Evolutionary conservation across 768 basidiomycete species (phyloP).

Genomic region (Podaxis sp.): DNA sequence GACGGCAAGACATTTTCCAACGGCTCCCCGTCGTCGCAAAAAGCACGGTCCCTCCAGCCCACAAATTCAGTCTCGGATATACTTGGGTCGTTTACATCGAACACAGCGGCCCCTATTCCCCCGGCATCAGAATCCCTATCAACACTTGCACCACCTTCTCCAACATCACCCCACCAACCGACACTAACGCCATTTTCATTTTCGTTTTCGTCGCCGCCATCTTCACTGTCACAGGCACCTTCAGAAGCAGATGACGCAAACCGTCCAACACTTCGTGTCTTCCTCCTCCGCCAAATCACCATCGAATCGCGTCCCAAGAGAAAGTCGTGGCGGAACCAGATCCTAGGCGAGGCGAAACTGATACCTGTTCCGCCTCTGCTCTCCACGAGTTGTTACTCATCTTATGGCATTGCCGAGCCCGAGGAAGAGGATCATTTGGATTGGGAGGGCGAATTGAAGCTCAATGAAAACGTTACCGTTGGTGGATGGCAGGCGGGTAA

Average conservation of each 20-base stretch:
- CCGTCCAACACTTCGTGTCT: constrained; percentile 35
- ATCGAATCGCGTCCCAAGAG: constrained; percentile 32
- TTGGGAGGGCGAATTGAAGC: constrained; percentile 57
- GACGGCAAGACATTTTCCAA: neutral
- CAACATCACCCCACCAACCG: neutral
- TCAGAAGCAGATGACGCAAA: neutral
- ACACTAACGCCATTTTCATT: neutral
- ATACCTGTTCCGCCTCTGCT: constrained; percentile 42
- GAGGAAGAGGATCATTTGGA: constrained; percentile 49
- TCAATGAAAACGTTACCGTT: constrained; percentile 35
- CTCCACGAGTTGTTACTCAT: constrained; percentile 20
- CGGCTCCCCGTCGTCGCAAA: neutral
- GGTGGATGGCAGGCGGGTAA: constrained; percentile 48
- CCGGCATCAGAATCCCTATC: neutral
- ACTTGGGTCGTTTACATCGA: neutral
- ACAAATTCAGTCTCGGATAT: neutral
- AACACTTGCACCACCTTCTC: neutral
- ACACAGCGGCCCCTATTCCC: neutral
- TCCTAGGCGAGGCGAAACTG: constrained; percentile 50
- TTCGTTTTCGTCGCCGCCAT: constrained; percentile 28
- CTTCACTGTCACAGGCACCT: neutral
- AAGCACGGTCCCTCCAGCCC: neutral
- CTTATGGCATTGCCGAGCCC: constrained; percentile 22
- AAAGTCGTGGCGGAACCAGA: constrained; percentile 37
- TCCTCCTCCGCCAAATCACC: constrained; percentile 50